Evolutionary conservation across 768 basidiomycete species (phyloP), one percentile per base, ranked within the genome.

Genomic region (Tephrocybe sp.): DNA sequence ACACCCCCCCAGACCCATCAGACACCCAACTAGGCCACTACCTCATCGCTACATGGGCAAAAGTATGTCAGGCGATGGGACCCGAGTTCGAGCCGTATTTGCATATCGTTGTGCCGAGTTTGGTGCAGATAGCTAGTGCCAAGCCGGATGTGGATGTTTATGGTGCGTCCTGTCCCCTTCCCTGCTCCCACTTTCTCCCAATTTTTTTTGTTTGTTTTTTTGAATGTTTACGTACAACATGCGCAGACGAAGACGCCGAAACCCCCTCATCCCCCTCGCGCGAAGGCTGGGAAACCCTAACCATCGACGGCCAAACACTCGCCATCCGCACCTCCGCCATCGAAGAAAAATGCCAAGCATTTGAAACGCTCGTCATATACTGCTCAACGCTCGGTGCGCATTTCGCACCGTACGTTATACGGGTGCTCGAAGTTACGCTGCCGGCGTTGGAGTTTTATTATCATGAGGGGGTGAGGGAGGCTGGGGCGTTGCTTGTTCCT

Each of bases 311-410:
- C 0, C 83, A 85, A 42, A 78, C 80, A 15, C 75, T 90, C 21
- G 87, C 86, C 1, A 88, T 92, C 54, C 78, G 85, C 47, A 92
- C 89, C 2, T 83, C 87, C 0, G 80, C 81, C 1, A 82, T 93
- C 57, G 90, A 92, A 60, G 89, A 93, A 57, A 92, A 92, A 60
- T 89, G 88, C 49, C 86, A 89, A 60, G 90, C 91, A 2, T 90
- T 91, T 56, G 88, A 91, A 60, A 91, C 88, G n/a, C 74, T 92
- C 6, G 81, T 91, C 12, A 86, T 91, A 18, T 87, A 91, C 60
- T 84, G 82, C 54, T 84, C 82, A 33, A 82, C 84, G 5, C 74
- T 92, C 0, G 79, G 79, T 0, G 68, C 76, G 1, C 71, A 75
- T 2, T 91, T 90, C 57, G 83, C 80, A 1, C 88, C 88, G 0